Evolutionary conservation across 129 eudicot species (phyloP), one percentile per base, ranked within the genome.

Genomic region (Oenanthe sinensis): DNA sequence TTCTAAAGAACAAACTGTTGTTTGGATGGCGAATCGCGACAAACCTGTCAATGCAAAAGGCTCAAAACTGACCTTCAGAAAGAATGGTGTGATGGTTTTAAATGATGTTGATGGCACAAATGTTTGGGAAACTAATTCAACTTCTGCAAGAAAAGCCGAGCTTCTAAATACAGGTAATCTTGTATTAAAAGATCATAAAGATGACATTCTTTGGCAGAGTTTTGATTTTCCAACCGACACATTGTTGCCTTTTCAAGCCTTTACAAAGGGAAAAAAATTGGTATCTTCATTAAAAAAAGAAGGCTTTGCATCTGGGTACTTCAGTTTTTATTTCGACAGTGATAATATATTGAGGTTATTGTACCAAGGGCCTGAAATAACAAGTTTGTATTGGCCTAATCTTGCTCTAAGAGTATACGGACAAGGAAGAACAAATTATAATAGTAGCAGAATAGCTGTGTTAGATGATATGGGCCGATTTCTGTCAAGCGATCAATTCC

Each of bases 1-100:
- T 52, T 85, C 89, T 13, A 52, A 49, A 6, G 85, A 86, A 19
- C 76, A 77, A 24, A 88, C 89, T 1, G 83, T 83, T 42, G 86
- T 85, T 17, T 88, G 91, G 91, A 83, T 60, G 70, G 91, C 89
- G 14, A 88, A 88, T 54, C 85, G 87, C 6, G 84, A 83, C 84
- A 75, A 77, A 4, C 91, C 89, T 3, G 89, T 88, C 62, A 88
- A 83, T 49, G 80, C 84, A 48, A 79, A 48, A 20, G 87, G 86
- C 74, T 84, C 90, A 44, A 62, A 67, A 55, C 17, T 88, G 1
- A 63, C 85, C 2, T 69, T 88, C 26, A 39, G 80, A 22, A 43
- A 72, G 8, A 82, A 87, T 50, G 90, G 90, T 11, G 60, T 81
- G 3, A 36, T 87, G 80, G 74, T 82, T 6, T 77, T 87, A 19